Evolutionary conservation across 495 filamentous ascomycete genomes (phyloP).

Genomic region (Barbatosphaeria neglecta): DNA sequence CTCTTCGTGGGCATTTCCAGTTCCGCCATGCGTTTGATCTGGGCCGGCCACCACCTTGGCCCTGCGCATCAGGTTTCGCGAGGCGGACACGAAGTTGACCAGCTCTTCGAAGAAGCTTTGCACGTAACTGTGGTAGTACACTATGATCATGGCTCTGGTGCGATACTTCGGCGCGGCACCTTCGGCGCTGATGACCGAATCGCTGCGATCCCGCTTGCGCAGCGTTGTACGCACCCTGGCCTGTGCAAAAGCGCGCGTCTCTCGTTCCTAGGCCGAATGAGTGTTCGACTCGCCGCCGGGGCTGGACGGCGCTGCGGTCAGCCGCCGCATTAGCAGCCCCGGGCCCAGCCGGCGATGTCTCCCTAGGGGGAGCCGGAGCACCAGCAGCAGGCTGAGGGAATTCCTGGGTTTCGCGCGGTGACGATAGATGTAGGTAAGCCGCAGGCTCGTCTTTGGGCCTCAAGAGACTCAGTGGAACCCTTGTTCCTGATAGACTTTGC

Average conservation of each 20-base stretch:
- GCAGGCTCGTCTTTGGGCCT: conserved; percentile 37
- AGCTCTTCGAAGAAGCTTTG: conserved; percentile 69
- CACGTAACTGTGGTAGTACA: conserved; percentile 80
- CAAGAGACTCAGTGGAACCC: conserved; percentile 46
- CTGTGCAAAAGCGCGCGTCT: conserved; percentile 29
- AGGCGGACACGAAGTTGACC: conserved; percentile 67
- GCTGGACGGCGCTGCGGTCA: conserved; percentile 15
- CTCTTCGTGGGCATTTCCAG: conserved; percentile 23
- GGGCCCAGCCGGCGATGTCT: background rate
- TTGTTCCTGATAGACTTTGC: background rate
- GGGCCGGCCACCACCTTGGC: conserved; percentile 57
- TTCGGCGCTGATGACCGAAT: conserved; percentile 44
- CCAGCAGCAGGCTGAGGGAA: background rate
- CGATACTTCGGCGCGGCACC: conserved; percentile 44
- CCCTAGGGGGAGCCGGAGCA: background rate
- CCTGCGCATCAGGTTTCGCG: conserved; percentile 71
- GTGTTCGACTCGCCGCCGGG: conserved; percentile 5
- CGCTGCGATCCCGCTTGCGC: conserved; percentile 45
- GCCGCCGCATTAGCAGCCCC: background rate
- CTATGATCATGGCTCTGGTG: conserved; percentile 65
- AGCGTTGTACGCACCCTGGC: conserved; percentile 28
- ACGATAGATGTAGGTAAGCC: conserved; percentile 11
- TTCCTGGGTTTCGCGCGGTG: background rate
- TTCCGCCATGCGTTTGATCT: conserved; percentile 43
- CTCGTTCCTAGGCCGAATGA: conserved; percentile 35